A percentile compares a stretch with the other conserved stretches of the same genome.
These are phyloP conservation scores for Favolaschia claudopus DNA, from an alignment of 768 basidiomycete species.

Conservation along the genomic window DNA sequence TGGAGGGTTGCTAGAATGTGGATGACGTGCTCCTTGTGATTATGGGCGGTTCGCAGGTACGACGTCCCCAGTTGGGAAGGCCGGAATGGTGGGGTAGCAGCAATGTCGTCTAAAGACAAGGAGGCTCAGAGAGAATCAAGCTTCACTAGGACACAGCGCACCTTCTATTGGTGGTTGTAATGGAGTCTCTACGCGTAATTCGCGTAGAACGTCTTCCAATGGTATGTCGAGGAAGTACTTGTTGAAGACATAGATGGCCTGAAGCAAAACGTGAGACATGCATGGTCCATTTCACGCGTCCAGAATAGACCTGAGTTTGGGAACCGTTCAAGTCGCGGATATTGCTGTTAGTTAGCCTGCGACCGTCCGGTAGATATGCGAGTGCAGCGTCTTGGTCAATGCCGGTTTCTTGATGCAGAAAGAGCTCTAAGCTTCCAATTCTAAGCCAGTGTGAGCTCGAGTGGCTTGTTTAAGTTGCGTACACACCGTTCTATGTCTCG, in stretches of 20 bases:
- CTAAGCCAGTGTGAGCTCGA: slow-evolving; percentile 43
- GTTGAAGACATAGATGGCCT: slow-evolving; percentile 86
- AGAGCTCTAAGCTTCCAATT: slow-evolving; percentile 70
- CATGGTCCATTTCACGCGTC: not conserved
- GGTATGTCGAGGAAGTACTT: slow-evolving; percentile 80
- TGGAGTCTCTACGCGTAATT: slow-evolving; percentile 65
- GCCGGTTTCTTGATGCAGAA: slow-evolving; percentile 75
- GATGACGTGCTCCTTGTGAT: slow-evolving; percentile 69
- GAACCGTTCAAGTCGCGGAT: slow-evolving; percentile 78
- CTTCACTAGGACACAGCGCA: slow-evolving; percentile 34
- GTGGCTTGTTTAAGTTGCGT: not conserved
- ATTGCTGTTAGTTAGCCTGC: slow-evolving; percentile 73
- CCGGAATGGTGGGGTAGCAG: slow-evolving; percentile 76
- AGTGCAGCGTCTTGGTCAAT: slow-evolving; percentile 73
- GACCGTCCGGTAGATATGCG: slow-evolving; percentile 83
- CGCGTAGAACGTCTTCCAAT: slow-evolving; percentile 67
- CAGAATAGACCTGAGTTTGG: slow-evolving; percentile 70
- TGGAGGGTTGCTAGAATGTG: slow-evolving; percentile 60
- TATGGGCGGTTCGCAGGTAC: slow-evolving; percentile 68
- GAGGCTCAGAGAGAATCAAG: not conserved
- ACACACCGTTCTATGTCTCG: slow-evolving; percentile 80
- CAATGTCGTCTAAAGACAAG: slow-evolving; percentile 55
- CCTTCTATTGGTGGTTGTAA: slow-evolving; percentile 80
- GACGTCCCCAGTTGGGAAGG: slow-evolving; percentile 72
- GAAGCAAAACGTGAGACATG: slow-evolving; percentile 10